Evolutionary conservation across 148 eudicot genomes (phyloP).

Genomic region (Nepenthes gracilis): DNA sequence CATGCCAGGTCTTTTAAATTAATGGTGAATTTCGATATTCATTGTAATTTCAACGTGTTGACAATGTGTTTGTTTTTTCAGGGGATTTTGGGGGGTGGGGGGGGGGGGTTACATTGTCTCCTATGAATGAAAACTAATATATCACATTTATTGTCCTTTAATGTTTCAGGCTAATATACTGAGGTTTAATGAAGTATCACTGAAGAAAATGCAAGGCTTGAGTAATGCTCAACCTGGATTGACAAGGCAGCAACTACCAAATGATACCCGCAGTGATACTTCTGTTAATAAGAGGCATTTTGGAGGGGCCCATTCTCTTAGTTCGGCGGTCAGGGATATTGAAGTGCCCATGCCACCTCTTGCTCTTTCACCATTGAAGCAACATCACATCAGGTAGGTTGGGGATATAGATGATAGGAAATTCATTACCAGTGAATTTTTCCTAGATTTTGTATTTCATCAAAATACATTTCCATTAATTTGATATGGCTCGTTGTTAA

Average conservation of each 20-base stretch:
- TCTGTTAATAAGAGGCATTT: slow-evolving; percentile 12
- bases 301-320: slow-evolving; percentile 14
- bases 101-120: no score
- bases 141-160: slow-evolving; percentile 6
- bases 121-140: neutral
- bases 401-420: neutral
- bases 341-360: slow-evolving; percentile 98
- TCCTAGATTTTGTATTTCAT: neutral
- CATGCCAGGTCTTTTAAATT: no score
- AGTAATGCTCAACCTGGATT: slow-evolving; percentile 27
- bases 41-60: no score
- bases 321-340: slow-evolving; percentile 36
- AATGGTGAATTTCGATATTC: no score
- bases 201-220: slow-evolving; percentile 47
- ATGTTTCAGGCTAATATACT: slow-evolving; percentile 72
- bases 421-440: neutral
- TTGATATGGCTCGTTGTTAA: no score
- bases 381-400: slow-evolving; percentile 48
- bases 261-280: slow-evolving; percentile 13
- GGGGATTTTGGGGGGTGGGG: no score
- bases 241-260: slow-evolving; percentile 23
- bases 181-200: slow-evolving; percentile 68
- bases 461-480: no score
- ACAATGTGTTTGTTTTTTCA: no score
- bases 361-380: slow-evolving; percentile 64